Evolutionary conservation across 208 protist genomes (phyloP).

Genomic region (Novymonas esmeraldas): DNA sequence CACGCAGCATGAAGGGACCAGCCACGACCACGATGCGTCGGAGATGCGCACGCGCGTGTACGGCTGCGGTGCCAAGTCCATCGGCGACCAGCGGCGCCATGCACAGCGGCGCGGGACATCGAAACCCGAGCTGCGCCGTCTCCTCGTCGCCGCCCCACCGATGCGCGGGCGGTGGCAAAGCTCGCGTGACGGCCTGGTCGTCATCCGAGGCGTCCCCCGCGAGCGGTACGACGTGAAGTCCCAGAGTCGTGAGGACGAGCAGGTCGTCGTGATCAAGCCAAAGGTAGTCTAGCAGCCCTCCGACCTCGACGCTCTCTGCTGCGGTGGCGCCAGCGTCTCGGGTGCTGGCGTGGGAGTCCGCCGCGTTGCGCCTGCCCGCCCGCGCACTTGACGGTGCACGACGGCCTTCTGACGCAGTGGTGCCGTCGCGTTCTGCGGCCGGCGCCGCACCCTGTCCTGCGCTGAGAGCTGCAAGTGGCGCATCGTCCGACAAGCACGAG

Average conservation of each 20-base stretch:
- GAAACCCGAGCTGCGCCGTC: slow-evolving; percentile 12
- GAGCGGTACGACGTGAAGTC: slow-evolving; percentile 53
- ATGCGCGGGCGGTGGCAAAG: slow-evolving; percentile 30
- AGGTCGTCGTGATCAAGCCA: slow-evolving; percentile 69
- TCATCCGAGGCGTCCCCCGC: slow-evolving; percentile 46
- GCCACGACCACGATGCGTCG: slow-evolving; percentile 46
- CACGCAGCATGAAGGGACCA: slow-evolving; percentile 49
- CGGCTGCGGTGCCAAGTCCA: slow-evolving; percentile 7
- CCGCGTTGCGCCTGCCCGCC: not conserved
- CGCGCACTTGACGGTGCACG: too few species aligned
- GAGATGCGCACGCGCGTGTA: not conserved
- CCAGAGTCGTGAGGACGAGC: slow-evolving; percentile 48
- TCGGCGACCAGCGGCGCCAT: slow-evolving; percentile 6
- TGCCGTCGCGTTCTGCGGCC: too few species aligned
- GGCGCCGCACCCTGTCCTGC: too few species aligned
- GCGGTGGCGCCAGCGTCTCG: not conserved
- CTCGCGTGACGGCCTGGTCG: slow-evolving; percentile 18
- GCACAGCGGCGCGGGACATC: slow-evolving; percentile 21
- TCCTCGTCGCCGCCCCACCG: slow-evolving; percentile 21
- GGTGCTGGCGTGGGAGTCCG: not conserved
- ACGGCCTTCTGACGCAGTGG: too few species aligned
- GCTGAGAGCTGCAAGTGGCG: too few species aligned
- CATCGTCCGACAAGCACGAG: too few species aligned
- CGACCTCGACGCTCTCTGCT: not conserved
- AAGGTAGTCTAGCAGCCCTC: slow-evolving; percentile 48